Evolutionary conservation across 768 basidiomycete species (phyloP), one percentile per base, ranked within the genome.

Genomic region (Austroboletus eburneus): DNA sequence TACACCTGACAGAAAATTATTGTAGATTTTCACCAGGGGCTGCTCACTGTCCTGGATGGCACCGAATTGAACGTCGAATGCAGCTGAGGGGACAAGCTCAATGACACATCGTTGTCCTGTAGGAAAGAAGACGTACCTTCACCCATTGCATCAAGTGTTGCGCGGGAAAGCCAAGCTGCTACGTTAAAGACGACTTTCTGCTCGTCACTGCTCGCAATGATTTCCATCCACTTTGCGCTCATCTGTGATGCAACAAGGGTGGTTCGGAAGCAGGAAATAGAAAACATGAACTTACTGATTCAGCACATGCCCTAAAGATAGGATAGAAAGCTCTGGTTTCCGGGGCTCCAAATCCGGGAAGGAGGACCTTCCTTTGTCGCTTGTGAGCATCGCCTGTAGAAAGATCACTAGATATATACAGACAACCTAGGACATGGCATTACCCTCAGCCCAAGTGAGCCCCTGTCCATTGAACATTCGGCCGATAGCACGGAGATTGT

Each of bases 321-420:
- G 70, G 64, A 7, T 80, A 66, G 48, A 76, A 78, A 1, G 78
- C 69, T 45, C 71, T 78, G 24, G 72, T 69, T 51, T 80, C 76
- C 1, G 72, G 71, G 9, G 61, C 69, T 43, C 79, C 77, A 48
- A 81, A 81, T 3, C 76, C 79, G 3, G 78, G 79, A 39, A 77
- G 66, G 69, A 80, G 73, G 18, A 78, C 68, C 50, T 70, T 79
- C 47, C 76, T 63, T 44, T 81, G 78, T 37, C 80, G 70, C 56
- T 66, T 77, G 49, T 81, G 80, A 27, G 64, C 71, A n/a, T 70
- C 64, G 2, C 72, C 64, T 66, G 39, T 5, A 37, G 43, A 33
- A 23, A 5, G n/a, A 16, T 41, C 21, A 33, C 34, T 41, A 22
- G 13, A 10, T 35, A 35, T 18, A 29, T 35, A n/a, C 67, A 69